Base-by-base conservation (phyloP, 345 rosid species). In the Eucalyptus cladocalyx region DNA sequence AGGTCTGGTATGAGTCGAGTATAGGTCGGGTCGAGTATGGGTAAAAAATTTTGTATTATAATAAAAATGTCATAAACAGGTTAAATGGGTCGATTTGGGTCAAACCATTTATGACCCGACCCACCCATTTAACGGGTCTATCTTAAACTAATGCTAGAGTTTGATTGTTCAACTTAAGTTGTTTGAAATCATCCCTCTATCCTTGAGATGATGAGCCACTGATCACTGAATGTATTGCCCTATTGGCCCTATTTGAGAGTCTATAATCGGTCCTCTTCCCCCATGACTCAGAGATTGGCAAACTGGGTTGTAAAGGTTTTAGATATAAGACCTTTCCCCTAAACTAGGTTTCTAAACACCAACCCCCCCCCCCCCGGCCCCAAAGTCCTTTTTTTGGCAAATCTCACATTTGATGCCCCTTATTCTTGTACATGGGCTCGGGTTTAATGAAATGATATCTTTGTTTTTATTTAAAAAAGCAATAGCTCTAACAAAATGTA, bases 181-280 rank as follows among this genome's bases (percentile, higher is more conserved):
- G n/a, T 60, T 3, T 60, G 15, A 60, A 60, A 28, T 60, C 32
- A 0, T 24, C 67, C 67, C 14, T 60, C n/a, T 58, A 1, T 58
- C 65, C 65, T 28, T 26, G 67, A 28, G n/a, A 60, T 24, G 16
- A 26, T 60, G n/a, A 60, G 69, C 69, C 32, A 60, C 17, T 12
- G 0, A 58, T 58, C 14, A 58, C 2, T 58, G 0, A 60, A 26
- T 60, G 8, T 10, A 60, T 60, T 60, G 4, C 0, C 16, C 69
- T 3, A 30, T 60, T 28, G 16, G 32, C 32, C 32, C 8, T 12
- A 26, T 60, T 60, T 26, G 67, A 60, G n/a, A 60, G 67, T 60
- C n/a, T 28, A 60, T 11, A 60, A 60, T 26, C 0, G 7, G 8
- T 28, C 67, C 15, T 60, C 2, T 28, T 0, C n/a, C 30, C 67